phyloP scores from a whole-genome alignment of 768 basidiomycete species.

The Boletus tomentosulus region DNA sequence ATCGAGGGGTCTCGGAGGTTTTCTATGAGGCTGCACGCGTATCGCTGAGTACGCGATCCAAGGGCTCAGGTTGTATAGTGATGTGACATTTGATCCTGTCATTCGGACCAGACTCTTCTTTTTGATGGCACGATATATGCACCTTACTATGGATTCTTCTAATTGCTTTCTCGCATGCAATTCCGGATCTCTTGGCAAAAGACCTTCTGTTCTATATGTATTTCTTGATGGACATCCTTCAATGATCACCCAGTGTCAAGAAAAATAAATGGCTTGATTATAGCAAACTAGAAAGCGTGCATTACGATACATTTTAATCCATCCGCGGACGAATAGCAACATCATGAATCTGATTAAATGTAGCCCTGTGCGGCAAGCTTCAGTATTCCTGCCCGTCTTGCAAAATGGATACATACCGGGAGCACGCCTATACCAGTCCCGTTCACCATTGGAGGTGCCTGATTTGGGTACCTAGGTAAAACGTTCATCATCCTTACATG shows the following conservation, averaged over 20 bases:
- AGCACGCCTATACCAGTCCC: constrained; percentile 51
- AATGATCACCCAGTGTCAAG: neutral
- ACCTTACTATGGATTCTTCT: constrained; percentile 19
- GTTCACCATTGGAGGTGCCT: constrained; percentile 58
- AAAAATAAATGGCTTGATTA: constrained; percentile 22
- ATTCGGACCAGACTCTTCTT: neutral
- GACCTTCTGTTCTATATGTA: constrained; percentile 6
- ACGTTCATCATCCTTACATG: constrained; percentile 2
- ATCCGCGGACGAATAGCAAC: neutral
- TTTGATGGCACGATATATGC: constrained; percentile 8
- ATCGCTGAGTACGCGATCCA: constrained; percentile 70
- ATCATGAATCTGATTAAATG: constrained; percentile 25
- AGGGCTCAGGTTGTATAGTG: constrained; percentile 59
- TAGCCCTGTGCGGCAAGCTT: constrained; percentile 44
- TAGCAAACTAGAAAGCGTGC: constrained; percentile 17
- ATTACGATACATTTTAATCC: constrained; percentile 25
- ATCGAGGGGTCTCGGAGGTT: constrained; percentile 90
- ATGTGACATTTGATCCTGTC: constrained; percentile 40
- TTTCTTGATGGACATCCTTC: constrained; percentile 9
- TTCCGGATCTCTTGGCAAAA: neutral
- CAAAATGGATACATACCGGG: constrained; percentile 44
- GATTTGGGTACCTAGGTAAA: constrained; percentile 50
- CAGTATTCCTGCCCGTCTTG: neutral
- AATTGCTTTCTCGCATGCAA: constrained; percentile 14
- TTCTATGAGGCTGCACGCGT: constrained; percentile 90